Base-by-base conservation (phyloP, 1,284 basidiomycete species). In the Lentinula novae-zelandiae region DNA sequence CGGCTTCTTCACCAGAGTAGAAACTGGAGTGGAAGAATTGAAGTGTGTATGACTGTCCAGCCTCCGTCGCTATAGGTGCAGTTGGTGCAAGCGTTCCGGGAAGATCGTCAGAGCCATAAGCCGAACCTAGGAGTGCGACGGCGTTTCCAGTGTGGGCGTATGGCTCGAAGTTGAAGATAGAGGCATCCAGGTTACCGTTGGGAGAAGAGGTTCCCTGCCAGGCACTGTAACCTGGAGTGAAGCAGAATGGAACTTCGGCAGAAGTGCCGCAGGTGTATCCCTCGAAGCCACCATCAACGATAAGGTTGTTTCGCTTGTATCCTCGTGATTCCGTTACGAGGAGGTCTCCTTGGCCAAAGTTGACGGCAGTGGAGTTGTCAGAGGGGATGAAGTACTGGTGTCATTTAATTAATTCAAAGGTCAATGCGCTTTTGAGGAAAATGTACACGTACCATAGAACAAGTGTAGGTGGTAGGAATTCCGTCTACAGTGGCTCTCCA, bases 21-120 rank as follows among this genome's bases (percentile, higher is more conserved):
- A 68, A 64, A 62, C 72, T 75, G 39, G 69, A 68, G 44, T 71
- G 68, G 72, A 76, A 76, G 67, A 75, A 75, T 42, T 69, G 68
- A 53, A 76, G 68, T 8, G 64, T 63, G 60, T 77, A 77, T 33
- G 56, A 65, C 64, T 69, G 66, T 8, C 71, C 72, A 1, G 67
- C 63, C 13, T 66, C 65, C 12, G 73, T 75, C 4, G 64, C 58
- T 1, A 75, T 62, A 3, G 67, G 66, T 3, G 66, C 22, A 0
- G 69, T 56, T 2, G 69, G 67, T 0, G 66, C 66, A 51, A 77
- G 67, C 0, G 71, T 73, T 6, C 75, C 74, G 1, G 71, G 39
- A 38, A 71, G 65, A 7, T 60, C 17, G 57, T 76, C 74, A 22
- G 60, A 57, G 10, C 68, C 71, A 38, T 63, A 70, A 9, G 71